Base-by-base conservation (phyloP, 1,139 yeast genomes). In the Taphrina communis region DNA sequence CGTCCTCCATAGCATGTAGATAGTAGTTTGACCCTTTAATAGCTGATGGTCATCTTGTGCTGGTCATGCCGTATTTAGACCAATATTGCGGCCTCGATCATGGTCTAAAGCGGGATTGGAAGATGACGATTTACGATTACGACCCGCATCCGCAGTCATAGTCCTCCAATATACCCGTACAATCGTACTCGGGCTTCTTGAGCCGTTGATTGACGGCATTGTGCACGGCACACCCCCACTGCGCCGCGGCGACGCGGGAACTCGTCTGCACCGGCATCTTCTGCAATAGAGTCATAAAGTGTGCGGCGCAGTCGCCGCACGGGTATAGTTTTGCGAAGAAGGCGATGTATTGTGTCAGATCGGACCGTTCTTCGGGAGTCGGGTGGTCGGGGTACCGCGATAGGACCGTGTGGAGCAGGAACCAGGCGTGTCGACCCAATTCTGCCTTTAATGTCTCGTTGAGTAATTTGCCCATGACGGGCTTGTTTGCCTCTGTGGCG, bases 161-260 rank as follows among this genome's bases (percentile, higher is more conserved):
- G 77, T 90, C 95, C 74, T 90, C 97, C 71, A 90, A 81, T 69
- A 94, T 88, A 11, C 84, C 86, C 1, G 89, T 82, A 77, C 99
- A 94, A 77, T 94, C 97, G 77, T 91, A 94, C 21, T 82, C 81
- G 0, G 84, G 85, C 74, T 94, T 92, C 5, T 82, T 81, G 66
- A 94, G 82, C 65, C 89, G 80, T 71, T 85, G 86, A 77, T 94
- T 94, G 46, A 93, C 97, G 72, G 83, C 80, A 75, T 95, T 94
- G 79, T 94, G 99, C n/a, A 94, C 83, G 75, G 88, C 88, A 77
- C 99, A 94, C 1, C 99, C 99, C 99, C 99, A 94, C 72, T 90
- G 80, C 0, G 97, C 92, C 0, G 99, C 98, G 1, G 86, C 85
- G 72, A 88, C 87, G 70, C 97, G 83, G 25, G 88, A 84, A 8